Base-by-base conservation (phyloP, 2,329 filamentous ascomycete species). In the Dactylellina haptotyla region DNA sequence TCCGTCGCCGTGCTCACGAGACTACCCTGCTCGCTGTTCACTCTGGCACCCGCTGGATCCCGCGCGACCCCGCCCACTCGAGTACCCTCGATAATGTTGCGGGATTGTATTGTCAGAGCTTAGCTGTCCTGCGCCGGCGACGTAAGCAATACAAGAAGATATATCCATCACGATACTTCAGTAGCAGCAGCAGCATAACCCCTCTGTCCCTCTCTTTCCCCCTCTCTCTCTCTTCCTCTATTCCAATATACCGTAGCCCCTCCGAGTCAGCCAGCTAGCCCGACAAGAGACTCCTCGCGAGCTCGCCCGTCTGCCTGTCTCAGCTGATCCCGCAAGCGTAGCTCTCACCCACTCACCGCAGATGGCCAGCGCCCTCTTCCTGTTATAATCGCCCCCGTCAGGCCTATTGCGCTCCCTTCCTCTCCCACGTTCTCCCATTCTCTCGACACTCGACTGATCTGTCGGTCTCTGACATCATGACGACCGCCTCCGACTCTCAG, bases 401-500 rank as follows among this genome's bases (percentile, higher is more conserved):
- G n/a, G n/a, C n/a, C 23, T 20, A 10, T 50, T 16, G 2, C 23
- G n/a, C 4, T 25, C 30, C 3, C 23, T n/a, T 16, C 14, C 37
- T 26, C 23, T 34, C 18, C 32, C 30, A 39, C 45, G n/a, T 3
- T 18, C 63, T 46, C 41, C 37, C 37, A 16, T 34, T 53, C 23
- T 45, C 43, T 23, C 51, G n/a, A 32, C 32, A 51, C 43, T 20
- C 16, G 8, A 8, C 26, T 20, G 26, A 54, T 18, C 20, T 12
- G 37, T 30, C 50, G 5, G 34, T 25, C 4, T 30, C 23, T 12
- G 30, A 6, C 45, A 51, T 48, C 58, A 66, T 58, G 50, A 51
- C 62, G 50, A 50, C 5, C 9, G 4, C 41, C n/a, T 62, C 50
- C 2, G n/a, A n/a, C n/a, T 28, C 39, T 26, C 48, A 12, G 53